Evolutionary conservation across 257 asterid species (phyloP), one percentile per base, ranked within the genome.

Genomic region (Perilla frutescens): DNA sequence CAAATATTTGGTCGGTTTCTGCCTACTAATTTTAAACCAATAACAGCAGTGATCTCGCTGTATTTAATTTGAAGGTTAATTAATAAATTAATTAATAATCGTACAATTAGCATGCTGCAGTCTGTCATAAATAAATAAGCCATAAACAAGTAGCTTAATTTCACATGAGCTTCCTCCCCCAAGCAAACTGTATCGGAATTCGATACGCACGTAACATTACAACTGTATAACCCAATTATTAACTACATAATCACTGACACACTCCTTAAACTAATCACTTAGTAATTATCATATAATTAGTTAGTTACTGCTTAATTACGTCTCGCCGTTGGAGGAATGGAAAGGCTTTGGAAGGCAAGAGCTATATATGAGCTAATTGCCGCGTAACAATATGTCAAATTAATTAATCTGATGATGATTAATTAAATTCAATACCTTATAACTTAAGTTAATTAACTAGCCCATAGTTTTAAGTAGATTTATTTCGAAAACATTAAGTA

Each of bases 41-140:
- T 49, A 50, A 54, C 73, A 73, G 64, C 72, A 53, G 29, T 14
- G 76, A 45, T 29, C 51, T 63, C 60, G 72, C 76, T 74, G 83
- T 56, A 57, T 29, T 51, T 51, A 45, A 73, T 26, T 56, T 36
- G 37, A n/a, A 32, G 3, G 36, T 43, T 41, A 71, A 72, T 2
- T 58, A 50, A 72, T 3, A 15, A 67, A 3, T 66, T 45, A 62
- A 68, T 51, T 54, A 68, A 0, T 62, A 15, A 8, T 62, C 1
- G 61, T 68, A 80, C 83, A 75, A 62, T 71, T 68, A 68, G 60
- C 15, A 50, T 73, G 74, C 68, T 73, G 74, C 68, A 51, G 66
- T 69, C 86, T 84, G 86, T 65, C 83, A 76, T 65, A 43, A 79
- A 75, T 51, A 45, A 68, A 0, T 62, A 79, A 75, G 59, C 44